A percentile compares a stretch with the other conserved stretches of the same genome.
Evolutionary conservation across 768 basidiomycete species (phyloP).

Genomic region (Collybiopsis luxurians): DNA sequence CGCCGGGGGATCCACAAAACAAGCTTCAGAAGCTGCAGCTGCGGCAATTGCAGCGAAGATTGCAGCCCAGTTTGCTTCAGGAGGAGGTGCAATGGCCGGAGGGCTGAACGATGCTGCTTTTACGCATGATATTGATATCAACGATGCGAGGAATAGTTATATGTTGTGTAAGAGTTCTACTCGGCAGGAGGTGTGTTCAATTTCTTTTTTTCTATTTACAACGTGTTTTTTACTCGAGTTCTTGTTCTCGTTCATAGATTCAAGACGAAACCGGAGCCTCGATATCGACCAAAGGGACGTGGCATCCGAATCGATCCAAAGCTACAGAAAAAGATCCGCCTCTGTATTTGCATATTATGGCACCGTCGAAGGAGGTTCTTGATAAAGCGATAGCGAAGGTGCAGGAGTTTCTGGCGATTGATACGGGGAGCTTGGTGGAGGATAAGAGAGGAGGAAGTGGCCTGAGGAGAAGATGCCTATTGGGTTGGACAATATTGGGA

Average conservation of each 20-base stretch:
- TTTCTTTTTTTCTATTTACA: no score
- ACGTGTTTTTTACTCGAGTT: no score
- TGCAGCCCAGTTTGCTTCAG: no score
- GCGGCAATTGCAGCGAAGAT: conserved; percentile 91
- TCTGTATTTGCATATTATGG: conserved; percentile 91
- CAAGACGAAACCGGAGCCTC: no score
- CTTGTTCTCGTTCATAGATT: no score
- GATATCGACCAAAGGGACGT: conserved; percentile 89
- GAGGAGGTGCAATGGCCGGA: no score
- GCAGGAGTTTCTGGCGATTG: conserved; percentile 69
- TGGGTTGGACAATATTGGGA: conserved; percentile 84
- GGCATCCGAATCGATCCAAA: conserved; percentile 92
- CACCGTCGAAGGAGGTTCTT: conserved; percentile 60
- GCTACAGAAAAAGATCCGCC: conserved; percentile 93
- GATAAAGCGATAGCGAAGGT: conserved; percentile 68
- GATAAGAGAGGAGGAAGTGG: no score
- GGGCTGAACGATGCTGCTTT: no score
- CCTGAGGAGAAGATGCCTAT: conserved; percentile 93
- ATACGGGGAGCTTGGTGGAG: conserved; percentile 79
- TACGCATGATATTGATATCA: no score
- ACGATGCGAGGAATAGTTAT: conserved; percentile 93
- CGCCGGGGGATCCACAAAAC: conserved; percentile 52
- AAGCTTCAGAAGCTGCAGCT: conserved; percentile 69
- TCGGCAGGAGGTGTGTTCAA: conserved; percentile 73
- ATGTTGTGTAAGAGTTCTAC: conserved; percentile 91